phyloP scores from a whole-genome alignment of 345 rosid genomes.

The Linum trigynum region DNA sequence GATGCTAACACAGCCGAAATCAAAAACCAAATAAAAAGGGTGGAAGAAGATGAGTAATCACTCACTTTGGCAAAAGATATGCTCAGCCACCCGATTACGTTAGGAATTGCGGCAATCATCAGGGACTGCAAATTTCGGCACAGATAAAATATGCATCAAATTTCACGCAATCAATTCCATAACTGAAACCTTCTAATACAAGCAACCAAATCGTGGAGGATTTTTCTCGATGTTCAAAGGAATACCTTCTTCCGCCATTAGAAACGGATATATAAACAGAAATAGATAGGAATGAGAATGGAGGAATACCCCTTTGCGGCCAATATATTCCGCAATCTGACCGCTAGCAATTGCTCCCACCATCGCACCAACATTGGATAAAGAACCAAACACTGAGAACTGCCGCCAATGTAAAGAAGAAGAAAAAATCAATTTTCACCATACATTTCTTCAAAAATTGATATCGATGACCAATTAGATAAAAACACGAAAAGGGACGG shows the following conservation, averaged over 20 bases:
- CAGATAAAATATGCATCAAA: background rate
- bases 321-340: slow-evolving; percentile 8
- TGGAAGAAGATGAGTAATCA: background rate
- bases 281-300: background rate
- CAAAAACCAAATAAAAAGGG: too few species aligned
- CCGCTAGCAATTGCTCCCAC: slow-evolving; percentile 9
- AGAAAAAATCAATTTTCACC: background rate
- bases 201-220: background rate
- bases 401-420: background rate
- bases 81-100: slow-evolving; percentile 9
- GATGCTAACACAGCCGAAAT: background rate
- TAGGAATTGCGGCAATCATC: slow-evolving; percentile 8
- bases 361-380: slow-evolving; percentile 8
- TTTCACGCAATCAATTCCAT: background rate
- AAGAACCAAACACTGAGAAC: slow-evolving; percentile 9
- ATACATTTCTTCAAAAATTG: background rate
- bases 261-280: background rate
- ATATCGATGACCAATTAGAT: background rate
- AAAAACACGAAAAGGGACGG: background rate
- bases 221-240: too few species aligned
- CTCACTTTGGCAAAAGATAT: slow-evolving; percentile 10
- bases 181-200: background rate
- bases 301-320: slow-evolving; percentile 6
- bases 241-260: background rate
- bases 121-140: slow-evolving; percentile 2